phyloP scores from a whole-genome alignment of 2,329 filamentous ascomycete genomes.

The Didymella glomerata region DNA sequence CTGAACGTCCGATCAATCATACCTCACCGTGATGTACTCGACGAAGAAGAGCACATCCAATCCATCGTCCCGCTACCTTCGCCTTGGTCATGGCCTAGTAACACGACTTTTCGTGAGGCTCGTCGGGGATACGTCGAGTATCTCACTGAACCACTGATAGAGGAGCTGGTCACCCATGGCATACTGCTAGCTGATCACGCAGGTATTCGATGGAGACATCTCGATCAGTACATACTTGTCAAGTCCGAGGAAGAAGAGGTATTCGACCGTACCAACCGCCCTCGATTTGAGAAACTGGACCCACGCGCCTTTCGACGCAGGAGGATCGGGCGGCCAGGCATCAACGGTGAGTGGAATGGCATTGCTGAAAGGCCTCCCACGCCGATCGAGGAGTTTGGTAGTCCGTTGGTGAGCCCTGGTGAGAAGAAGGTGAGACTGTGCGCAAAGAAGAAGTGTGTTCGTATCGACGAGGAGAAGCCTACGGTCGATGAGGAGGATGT shows the following conservation, averaged over 20 bases:
- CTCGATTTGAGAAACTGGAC: background rate
- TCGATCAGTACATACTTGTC: conserved; percentile 2
- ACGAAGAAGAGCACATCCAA: conserved; percentile 7
- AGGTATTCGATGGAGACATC: conserved; percentile 5
- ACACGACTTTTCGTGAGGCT: conserved; percentile 4
- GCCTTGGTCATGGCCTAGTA: background rate
- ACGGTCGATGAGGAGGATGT: background rate
- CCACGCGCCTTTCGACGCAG: background rate
- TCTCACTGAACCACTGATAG: conserved; percentile 1
- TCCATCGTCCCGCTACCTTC: background rate
- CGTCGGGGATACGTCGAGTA: background rate
- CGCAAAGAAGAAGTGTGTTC: background rate
- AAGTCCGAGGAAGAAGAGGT: background rate
- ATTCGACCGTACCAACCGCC: background rate
- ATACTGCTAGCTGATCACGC: background rate
- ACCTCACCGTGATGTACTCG: background rate
- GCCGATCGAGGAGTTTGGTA: background rate
- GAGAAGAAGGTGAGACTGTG: conserved; percentile 6
- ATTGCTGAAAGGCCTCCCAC: background rate
- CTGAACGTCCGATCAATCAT: background rate
- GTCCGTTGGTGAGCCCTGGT: background rate
- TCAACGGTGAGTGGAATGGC: background rate
- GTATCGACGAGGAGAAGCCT: background rate
- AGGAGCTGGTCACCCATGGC: background rate
- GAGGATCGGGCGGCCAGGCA: background rate